Evolutionary conservation across 805 yeast genomes (phyloP).

Genomic region (Wickerhamomyces subpelliculosus): DNA sequence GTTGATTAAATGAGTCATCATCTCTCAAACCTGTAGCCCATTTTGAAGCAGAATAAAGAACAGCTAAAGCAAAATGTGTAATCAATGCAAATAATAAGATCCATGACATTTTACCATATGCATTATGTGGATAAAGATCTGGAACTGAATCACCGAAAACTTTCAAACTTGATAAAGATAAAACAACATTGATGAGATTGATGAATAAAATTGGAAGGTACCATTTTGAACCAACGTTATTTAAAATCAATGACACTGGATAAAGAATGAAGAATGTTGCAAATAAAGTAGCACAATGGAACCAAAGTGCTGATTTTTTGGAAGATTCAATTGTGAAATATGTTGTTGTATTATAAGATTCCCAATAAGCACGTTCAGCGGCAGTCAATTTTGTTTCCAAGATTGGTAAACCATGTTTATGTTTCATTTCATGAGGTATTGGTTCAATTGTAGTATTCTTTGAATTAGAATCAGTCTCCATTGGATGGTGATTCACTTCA

Average conservation of each 20-base stretch:
- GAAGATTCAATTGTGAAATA: conserved; percentile 52
- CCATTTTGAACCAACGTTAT: conserved; percentile 52
- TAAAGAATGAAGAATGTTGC: conserved; percentile 46
- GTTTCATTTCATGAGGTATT: conserved; percentile 38
- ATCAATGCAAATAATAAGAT: conserved; percentile 47
- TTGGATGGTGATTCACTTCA: too few relatives aligned
- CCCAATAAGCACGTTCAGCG: conserved; percentile 75
- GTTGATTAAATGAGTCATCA: conserved; percentile 8
- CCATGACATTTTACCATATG: conserved; percentile 60
- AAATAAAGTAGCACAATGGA: conserved; percentile 44
- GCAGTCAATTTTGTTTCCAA: conserved; percentile 58
- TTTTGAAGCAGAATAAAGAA: conserved; percentile 39
- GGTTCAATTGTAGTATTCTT: conserved; percentile 23
- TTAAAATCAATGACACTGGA: conserved; percentile 62
- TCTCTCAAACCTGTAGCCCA: conserved; percentile 29
- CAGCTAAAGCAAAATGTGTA: conserved; percentile 49
- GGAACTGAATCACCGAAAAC: conserved; percentile 56
- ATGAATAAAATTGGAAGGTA: conserved; percentile 48
- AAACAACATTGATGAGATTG: conserved; percentile 38
- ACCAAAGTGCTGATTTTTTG: conserved; percentile 42
- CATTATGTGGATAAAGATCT: conserved; percentile 68
- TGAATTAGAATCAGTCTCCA: conserved; percentile 1
- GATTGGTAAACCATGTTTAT: conserved; percentile 71
- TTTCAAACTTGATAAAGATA: conserved; percentile 49
- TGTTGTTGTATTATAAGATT: conserved; percentile 67